These are phyloP conservation scores for Lentinula sp. DNA, from an alignment of 768 basidiomycete genomes.

Conservation along the genomic window DNA sequence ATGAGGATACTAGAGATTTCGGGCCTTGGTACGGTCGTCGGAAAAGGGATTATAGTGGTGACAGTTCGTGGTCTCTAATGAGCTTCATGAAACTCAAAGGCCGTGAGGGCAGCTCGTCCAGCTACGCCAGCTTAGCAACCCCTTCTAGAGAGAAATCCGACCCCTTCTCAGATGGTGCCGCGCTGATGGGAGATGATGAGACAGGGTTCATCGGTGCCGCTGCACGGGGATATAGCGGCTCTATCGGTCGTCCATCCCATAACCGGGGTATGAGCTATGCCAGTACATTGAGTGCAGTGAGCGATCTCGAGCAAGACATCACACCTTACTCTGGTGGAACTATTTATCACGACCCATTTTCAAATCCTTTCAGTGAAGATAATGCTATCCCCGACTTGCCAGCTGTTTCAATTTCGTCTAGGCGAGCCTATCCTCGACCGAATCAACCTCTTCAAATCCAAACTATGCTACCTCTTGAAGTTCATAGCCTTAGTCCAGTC, in stretches of 20 bases:
- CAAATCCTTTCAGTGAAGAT: constrained; percentile 33
- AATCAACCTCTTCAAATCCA: constrained; percentile 5
- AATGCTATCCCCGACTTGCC: constrained; percentile 26
- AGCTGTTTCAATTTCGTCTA: constrained; percentile 18
- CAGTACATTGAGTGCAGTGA: constrained; percentile 24
- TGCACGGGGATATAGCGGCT: constrained; percentile 9
- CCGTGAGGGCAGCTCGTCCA: constrained; percentile 31
- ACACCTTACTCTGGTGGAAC: neutral
- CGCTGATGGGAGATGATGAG: constrained; percentile 29
- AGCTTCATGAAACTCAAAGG: constrained; percentile 35
- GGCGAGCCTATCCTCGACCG: constrained; percentile 5
- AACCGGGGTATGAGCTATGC: constrained; percentile 32
- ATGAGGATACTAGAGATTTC: constrained; percentile 63
- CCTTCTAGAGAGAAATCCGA: constrained; percentile 43
- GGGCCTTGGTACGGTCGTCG: constrained; percentile 16
- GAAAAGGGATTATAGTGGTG: constrained; percentile 32
- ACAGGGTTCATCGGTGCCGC: constrained; percentile 20
- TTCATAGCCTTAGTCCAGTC: constrained; percentile 24
- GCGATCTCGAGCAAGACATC: constrained; percentile 36
- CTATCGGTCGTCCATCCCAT: constrained; percentile 16
- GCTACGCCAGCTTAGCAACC: constrained; percentile 17
- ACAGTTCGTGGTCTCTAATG: constrained; percentile 51
- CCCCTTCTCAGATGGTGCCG: constrained; percentile 42
- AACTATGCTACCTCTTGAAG: constrained; percentile 13
- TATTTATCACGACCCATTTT: constrained; percentile 17